Evolutionary conservation across 495 filamentous ascomycete genomes (phyloP), one percentile per base, ranked within the genome.

Genomic region (Bathelium albidoporum): DNA sequence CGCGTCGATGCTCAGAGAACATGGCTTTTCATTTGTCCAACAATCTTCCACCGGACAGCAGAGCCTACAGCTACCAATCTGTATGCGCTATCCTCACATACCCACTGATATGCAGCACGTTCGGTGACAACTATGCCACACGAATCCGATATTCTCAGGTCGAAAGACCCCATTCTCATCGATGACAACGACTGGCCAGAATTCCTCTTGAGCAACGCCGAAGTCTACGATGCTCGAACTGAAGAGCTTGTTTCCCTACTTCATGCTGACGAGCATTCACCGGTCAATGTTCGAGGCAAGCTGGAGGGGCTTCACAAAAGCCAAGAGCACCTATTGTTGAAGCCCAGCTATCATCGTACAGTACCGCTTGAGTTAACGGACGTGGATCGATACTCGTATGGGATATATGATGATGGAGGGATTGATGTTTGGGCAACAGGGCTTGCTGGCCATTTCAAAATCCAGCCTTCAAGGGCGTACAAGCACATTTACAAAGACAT

Each of bases 381-480:
- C 55, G 85, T 89, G 0, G 78, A 77, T 10, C 76, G 80, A 10
- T 95, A 85, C 74, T 85, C 89, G 0, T 88, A 89, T 69, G 88
- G 87, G 22, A 81, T 87, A 58, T 82, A 80, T 58, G 79, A 79
- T 12, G 80, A 85, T 67, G 79, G 82, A 7, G 80, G 78, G 24
- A 77, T 85, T 39, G 79, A 82, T 36, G 73, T 92, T 58, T 95
- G 90, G 90, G 87, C 88, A 32, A 82, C 84, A 36, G 89, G 90
- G 58, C 74, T 78, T 63, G 83, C 87, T n/a, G 90, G 89, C 62
- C 93, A 89, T 89, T 93, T 85, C 73, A 81, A 86, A 71, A 82
- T 94, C 29, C 73, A 77, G 26, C 86, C 90, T 1, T 79, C 84
- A 58, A 76, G 77, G 53, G 71, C 76, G 1, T 95, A 89, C 73